Base-by-base conservation (phyloP, 495 filamentous ascomycete genomes). In the Pyrenula aspistea region DNA sequence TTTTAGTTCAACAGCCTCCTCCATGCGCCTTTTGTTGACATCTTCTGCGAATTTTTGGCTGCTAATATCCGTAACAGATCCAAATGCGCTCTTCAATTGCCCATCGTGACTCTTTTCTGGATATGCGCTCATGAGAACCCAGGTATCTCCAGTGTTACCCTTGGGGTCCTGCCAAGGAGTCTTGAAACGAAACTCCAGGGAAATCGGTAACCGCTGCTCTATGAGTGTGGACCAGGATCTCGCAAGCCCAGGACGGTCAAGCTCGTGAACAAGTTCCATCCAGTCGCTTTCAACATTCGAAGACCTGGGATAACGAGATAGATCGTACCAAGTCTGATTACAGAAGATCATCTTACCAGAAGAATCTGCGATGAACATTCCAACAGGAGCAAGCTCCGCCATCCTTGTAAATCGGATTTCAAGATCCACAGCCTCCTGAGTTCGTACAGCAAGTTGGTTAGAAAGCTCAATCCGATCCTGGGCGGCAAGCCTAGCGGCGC, bases 371-470 rank as follows among this genome's bases (percentile, higher is more conserved):
- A 87, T 87, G 63, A 88, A 87, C 70, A 88, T 78, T 10, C 85
- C 85, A 0, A 85, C 83, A 8, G 84, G 85, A 2, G 83, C 80
- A 58, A 86, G 85, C 64, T 87, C 85, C 8, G 84, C 83, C 83
- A 88, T 87, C 24, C 83, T 71, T 2, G 83, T 86, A 63, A 88
- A 88, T 55, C 79, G 81, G n/a, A 81, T 80, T 64, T 88, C 85
- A 59, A 77, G 83, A 62, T 87, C 83, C 21, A 79, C 73, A 1
- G 83, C 84, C 66, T 87, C 81, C 63, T 84, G 79, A 1, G 85
- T 87, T 52, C 81, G 73, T 10, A 79, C 71, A 53, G 82, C 80
- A 2, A 89, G 72, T 63, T 87, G 79, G 61, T 86, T 75, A 1
- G 81, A 83, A 2, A 89, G 75, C 59, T 85, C 77, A 53, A 85